Percentiles rank a stretch among this genome's conserved stretches.
Evolutionary conservation across 1,284 basidiomycete genomes (phyloP).

Genomic region (Boletus mariae): DNA sequence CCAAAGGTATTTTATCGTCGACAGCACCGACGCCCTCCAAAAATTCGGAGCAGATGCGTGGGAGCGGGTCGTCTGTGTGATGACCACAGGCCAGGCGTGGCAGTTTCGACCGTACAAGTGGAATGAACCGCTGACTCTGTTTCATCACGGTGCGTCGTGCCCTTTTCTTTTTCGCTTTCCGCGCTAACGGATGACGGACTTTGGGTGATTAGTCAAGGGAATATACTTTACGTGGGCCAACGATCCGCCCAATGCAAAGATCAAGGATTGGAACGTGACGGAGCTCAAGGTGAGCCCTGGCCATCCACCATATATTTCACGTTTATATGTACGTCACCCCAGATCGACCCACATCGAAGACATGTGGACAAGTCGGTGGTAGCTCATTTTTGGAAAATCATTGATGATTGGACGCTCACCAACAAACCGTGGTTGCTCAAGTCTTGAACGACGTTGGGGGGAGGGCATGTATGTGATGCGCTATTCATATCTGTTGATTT

Average conservation of each 20-base stretch:
- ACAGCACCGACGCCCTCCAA: constrained; percentile 86
- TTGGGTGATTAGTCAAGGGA: constrained; percentile 68
- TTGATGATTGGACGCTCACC: constrained; percentile 80
- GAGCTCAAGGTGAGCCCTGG: constrained; percentile 69
- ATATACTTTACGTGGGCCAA: constrained; percentile 92
- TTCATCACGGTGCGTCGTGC: constrained; percentile 74
- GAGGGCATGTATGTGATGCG: background rate
- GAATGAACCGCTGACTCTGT: constrained; percentile 87
- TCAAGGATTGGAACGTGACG: constrained; percentile 96
- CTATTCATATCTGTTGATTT: background rate
- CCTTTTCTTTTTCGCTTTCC: background rate
- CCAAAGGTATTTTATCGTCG: constrained; percentile 78
- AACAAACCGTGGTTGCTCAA: constrained; percentile 76
- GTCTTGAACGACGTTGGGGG: constrained; percentile 15
- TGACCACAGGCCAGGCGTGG: constrained; percentile 96
- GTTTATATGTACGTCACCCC: background rate
- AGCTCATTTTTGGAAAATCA: constrained; percentile 89
- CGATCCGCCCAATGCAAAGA: constrained; percentile 82
- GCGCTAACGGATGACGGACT: background rate
- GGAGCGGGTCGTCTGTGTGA: constrained; percentile 94
- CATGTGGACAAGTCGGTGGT: constrained; percentile 96
- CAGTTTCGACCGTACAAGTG: constrained; percentile 97
- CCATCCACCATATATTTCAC: background rate
- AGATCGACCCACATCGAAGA: constrained; percentile 87
- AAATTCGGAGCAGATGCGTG: constrained; percentile 91